Evolutionary conservation across 2,329 filamentous ascomycete species (phyloP), one percentile per base, ranked within the genome.

Genomic region (Epichloe coenophiala): DNA sequence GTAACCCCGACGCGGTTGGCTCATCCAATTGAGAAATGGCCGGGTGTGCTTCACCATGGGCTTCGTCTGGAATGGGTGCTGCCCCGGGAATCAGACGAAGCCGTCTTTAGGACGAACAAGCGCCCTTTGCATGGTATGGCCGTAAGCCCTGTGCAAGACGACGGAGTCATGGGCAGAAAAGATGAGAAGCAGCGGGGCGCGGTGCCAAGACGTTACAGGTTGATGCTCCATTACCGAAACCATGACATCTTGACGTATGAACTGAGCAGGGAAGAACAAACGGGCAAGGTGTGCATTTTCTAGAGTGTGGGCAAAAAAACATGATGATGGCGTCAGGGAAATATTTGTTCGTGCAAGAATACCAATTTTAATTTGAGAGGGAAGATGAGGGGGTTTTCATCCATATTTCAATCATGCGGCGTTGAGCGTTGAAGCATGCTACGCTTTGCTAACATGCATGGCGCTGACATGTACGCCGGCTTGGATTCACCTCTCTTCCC

Each of bases 191-290:
- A 50, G 49, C 47, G 54, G 40, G 54, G 58, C 49, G 53, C 58
- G 8, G 54, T 60, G 35, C 63, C 69, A 53, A 70, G 71, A 55
- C 71, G 77, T 51, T 89, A 83, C 73, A 70, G 84, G 52, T 57
- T 91, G 51, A 76, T 91, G 62, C 66, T 90, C 64, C 81, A 86
- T 62, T 90, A 84, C 61, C 74, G 75, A 52, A 80, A 88, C 63
- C 80, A 86, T 58, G 76, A 77, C 2, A 75, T 90, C 31, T 60
- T 88, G 56, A 82, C 76, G 52, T 90, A 88, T 66, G 81, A 87
- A 63, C 64, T 88, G 49, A 71, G 66, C 43, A 68, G 75, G 27
- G 65, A 70, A 43, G 63, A 63, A 51, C 56, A 62, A 51, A 64
- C 61, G n/a, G 62, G 61, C 19, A 64, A 63, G 54, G 40, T 69